phyloP scores from a whole-genome alignment of 768 basidiomycete species.

The Arthromyces matolae region DNA sequence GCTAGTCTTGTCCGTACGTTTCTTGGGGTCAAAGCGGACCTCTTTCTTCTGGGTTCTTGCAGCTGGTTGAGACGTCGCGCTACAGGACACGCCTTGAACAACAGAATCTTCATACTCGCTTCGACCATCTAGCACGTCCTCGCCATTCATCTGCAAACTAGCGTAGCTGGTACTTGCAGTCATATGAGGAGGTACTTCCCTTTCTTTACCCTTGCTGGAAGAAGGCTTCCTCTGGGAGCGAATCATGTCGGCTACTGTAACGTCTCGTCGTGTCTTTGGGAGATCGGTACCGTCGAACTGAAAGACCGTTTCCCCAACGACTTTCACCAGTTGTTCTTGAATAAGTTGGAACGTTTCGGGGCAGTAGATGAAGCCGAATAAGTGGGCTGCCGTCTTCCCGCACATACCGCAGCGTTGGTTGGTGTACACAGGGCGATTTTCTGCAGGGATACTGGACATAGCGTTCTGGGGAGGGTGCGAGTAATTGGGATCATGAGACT shows the following conservation, averaged over 20 bases:
- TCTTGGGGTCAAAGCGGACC: neutral
- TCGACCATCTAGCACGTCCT: neutral
- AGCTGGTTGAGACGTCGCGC: neutral
- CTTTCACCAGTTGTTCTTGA: slow-evolving; percentile 1
- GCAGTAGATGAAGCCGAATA: slow-evolving; percentile 6
- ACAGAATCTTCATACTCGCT: neutral
- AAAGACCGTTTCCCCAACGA: neutral
- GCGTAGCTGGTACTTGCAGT: neutral
- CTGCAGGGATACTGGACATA: neutral
- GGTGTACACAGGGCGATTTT: neutral
- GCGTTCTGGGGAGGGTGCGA: neutral
- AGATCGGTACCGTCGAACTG: slow-evolving; percentile 7
- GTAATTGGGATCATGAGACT: too few species aligned
- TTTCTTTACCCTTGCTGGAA: slow-evolving; percentile 5
- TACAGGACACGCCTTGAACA: neutral
- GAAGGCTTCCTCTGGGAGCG: neutral
- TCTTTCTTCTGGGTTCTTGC: neutral
- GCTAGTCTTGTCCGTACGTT: too few species aligned
- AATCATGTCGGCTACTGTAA: neutral
- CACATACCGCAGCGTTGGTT: slow-evolving; percentile 11
- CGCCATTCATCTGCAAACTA: slow-evolving; percentile 3
- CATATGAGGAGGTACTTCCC: slow-evolving; percentile 9
- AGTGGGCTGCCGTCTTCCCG: slow-evolving; percentile 2
- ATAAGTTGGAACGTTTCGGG: slow-evolving; percentile 7
- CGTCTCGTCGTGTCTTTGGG: neutral